Conservation (phyloP, 1,284 basidiomycete genomes). For the Phellopilus nigrolimitatus region DNA sequence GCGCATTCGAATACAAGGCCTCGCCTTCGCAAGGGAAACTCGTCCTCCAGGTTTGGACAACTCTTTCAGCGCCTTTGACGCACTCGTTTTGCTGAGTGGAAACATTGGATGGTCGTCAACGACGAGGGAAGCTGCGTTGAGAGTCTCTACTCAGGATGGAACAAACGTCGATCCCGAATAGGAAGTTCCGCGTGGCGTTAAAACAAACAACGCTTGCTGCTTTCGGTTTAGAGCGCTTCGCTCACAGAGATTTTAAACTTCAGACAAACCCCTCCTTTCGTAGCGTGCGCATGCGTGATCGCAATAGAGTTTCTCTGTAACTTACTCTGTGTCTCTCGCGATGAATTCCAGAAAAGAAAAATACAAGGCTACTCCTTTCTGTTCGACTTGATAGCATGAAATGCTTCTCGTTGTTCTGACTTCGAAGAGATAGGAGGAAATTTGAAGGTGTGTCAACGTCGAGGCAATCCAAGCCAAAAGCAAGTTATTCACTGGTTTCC, state of each 20-base stretch:
- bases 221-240: not conserved
- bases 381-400: not conserved
- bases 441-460: no score
- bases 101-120: conserved; percentile 3
- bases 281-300: not conserved
- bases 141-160: not conserved
- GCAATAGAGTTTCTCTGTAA: no score
- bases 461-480: no score
- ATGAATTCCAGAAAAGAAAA: no score
- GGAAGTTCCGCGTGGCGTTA: conserved; percentile 4
- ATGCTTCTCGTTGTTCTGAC: not conserved
- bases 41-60: not conserved
- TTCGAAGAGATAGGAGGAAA: no score
- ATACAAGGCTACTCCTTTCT: conserved; percentile 2
- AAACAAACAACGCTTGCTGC: conserved; percentile 9
- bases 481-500: no score
- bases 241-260: not conserved
- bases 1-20: conserved; percentile 17
- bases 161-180: not conserved
- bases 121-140: conserved; percentile 5
- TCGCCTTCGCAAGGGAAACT: conserved; percentile 1
- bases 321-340: no score
- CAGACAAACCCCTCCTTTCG: conserved; percentile 15
- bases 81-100: conserved; percentile 6
- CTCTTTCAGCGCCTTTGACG: conserved; percentile 11